phyloP scores from a whole-genome alignment of 805 yeast species.

The Pichia manshurica region DNA sequence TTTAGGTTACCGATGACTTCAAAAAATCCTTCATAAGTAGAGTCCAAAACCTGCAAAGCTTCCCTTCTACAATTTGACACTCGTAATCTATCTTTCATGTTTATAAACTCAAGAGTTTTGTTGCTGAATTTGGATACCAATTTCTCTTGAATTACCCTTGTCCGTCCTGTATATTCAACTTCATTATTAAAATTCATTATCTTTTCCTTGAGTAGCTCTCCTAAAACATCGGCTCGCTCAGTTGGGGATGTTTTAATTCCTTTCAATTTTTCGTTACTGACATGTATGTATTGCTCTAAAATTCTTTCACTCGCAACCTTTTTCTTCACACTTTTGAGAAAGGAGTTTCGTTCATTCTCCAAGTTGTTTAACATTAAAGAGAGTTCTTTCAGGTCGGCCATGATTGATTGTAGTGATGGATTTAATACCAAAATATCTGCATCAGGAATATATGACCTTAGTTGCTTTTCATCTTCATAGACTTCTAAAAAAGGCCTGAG shows the following conservation, averaged over 20 bases:
- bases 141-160: constrained; percentile 33
- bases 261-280: too few species aligned
- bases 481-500: constrained; percentile 42
- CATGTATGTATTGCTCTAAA: constrained; percentile 13
- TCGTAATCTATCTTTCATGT: constrained; percentile 29
- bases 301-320: constrained; percentile 35
- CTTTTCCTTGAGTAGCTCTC: constrained; percentile 22
- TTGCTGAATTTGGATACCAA: constrained; percentile 23
- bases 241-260: too few species aligned
- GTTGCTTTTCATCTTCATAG: constrained; percentile 27
- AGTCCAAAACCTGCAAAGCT: constrained; percentile 47
- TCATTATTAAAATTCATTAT: constrained; percentile 48
- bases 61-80: constrained; percentile 37
- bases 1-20: constrained; percentile 56
- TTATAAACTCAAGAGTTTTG: constrained; percentile 29
- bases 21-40: constrained; percentile 42
- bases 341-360: constrained; percentile 34
- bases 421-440: constrained; percentile 33
- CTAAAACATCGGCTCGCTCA: background rate
- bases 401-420: constrained; percentile 26
- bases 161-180: constrained; percentile 39
- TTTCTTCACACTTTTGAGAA: constrained; percentile 37
- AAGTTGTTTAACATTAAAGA: constrained; percentile 29
- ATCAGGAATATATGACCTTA: constrained; percentile 36
- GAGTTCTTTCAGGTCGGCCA: constrained; percentile 33